phyloP scores from a whole-genome alignment of 2,329 filamentous ascomycete genomes.

The Monosporascus sp. region DNA sequence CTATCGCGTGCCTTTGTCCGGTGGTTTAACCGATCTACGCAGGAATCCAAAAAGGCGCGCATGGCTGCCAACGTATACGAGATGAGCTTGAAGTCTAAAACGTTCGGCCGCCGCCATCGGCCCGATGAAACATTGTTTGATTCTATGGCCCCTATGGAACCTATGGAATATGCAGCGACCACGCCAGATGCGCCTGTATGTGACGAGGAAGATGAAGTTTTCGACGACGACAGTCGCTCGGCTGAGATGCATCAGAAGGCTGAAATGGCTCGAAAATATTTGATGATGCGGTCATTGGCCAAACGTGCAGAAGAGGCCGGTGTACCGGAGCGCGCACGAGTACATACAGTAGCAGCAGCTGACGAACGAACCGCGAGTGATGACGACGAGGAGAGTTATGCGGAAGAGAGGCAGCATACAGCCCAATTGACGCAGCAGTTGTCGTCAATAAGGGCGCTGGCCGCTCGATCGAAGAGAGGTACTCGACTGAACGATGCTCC shows the following conservation, averaged over 20 bases:
- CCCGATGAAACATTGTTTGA: neutral
- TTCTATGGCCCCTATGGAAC: neutral
- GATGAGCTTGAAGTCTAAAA: conserved; percentile 24
- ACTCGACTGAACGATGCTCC: neutral
- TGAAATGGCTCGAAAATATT: neutral
- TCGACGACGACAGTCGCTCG: neutral
- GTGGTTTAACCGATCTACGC: conserved; percentile 25
- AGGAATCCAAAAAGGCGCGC: conserved; percentile 23
- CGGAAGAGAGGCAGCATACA: neutral
- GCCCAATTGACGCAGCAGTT: neutral
- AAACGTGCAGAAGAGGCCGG: neutral
- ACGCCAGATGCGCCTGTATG: neutral
- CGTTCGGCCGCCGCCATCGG: conserved; percentile 15
- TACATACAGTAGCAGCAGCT: too few species aligned
- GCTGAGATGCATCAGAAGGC: neutral
- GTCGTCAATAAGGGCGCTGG: neutral
- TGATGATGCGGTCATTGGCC: neutral
- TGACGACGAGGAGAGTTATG: neutral
- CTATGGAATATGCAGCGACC: neutral
- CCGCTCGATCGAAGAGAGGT: neutral
- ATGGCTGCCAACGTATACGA: conserved; percentile 23
- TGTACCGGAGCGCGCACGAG: too few species aligned
- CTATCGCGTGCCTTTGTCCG: conserved; percentile 24
- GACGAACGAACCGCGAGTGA: neutral
- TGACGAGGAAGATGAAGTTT: neutral